phyloP scores from a whole-genome alignment of 1,139 yeast genomes.

The Scheffersomyces quercinus region DNA sequence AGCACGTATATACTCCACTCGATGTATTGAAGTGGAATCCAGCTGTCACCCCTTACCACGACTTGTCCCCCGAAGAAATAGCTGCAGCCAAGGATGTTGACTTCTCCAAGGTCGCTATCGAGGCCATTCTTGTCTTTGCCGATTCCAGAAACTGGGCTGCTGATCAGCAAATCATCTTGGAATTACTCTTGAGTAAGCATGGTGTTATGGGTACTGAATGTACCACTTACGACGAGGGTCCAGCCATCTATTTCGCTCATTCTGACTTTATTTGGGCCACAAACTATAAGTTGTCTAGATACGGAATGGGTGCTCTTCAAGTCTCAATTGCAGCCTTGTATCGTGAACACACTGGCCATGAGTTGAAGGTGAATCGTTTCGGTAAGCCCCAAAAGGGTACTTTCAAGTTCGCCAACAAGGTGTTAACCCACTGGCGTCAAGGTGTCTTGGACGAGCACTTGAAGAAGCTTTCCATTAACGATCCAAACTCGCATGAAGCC shows the following conservation, averaged over 20 bases:
- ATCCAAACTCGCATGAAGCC: conserved; percentile 47
- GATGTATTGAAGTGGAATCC: conserved; percentile 86
- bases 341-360: conserved; percentile 78
- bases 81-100: conserved; percentile 58
- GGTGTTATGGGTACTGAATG: conserved; percentile 84
- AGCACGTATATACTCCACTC: conserved; percentile 74
- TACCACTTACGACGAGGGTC: conserved; percentile 72
- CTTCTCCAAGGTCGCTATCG: conserved; percentile 62
- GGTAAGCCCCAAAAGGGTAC: conserved; percentile 89
- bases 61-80: conserved; percentile 68
- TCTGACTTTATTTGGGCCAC: conserved; percentile 91
- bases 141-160: conserved; percentile 90
- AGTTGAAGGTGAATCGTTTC: conserved; percentile 71
- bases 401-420: conserved; percentile 75
- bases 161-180: conserved; percentile 83
- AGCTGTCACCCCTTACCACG: conserved; percentile 78
- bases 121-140: conserved; percentile 77
- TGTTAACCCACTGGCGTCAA: conserved; percentile 73
- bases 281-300: conserved; percentile 72
- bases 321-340: conserved; percentile 81
- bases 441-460: conserved; percentile 74
- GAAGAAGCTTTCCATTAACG: conserved; percentile 50
- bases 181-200: conserved; percentile 66
- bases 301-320: conserved; percentile 89
- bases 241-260: conserved; percentile 81